Evolutionary conservation across 176 grass and related monocot genomes (phyloP), one percentile per base, ranked within the genome.

Genomic region (Aegilops longissima): DNA sequence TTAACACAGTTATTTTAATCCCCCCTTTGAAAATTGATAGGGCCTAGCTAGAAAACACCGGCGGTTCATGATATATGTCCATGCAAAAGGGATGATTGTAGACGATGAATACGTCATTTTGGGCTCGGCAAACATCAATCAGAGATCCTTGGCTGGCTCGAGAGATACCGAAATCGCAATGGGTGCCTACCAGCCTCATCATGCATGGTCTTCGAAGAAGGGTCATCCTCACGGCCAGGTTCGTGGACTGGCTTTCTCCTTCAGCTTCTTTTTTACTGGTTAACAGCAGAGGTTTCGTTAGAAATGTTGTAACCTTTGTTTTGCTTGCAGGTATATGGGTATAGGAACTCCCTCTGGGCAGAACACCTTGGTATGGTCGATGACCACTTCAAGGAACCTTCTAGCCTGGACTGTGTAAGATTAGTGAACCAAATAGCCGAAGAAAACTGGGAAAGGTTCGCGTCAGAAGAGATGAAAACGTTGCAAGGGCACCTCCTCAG

Each of bases 121-220:
- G 70, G 96, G 96, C 39, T 98, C 97, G 62, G 94, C 97, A 80
- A 98, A 98, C 80, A 96, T 98, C 81, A 98, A 98, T 61, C 97
- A 98, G 83, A 92, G 97, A 85, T 98, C 97, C 39, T 49, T 98
- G 62, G 77, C 90, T 52, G 96, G 96, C 64, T 89, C 96, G 9
- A 95, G 96, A 90, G 96, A 98, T 90, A 98, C 96, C 12, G 96
- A 98, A 89, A 94, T 98, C 54, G 93, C 96, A 40, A 98, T 98
- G 97, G 97, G 97, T 12, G 97, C 97, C 24, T 98, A 98, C 90
- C 97, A 98, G 84, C 92, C 90, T 88, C 89, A 93, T 78, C 52
- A 94, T n/a, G 44, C 93, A 69, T 98, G 96, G 96, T 84, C 86
- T 84, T 86, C 70, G 51, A 91, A 94, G 42, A 77, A 77, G 27